These are phyloP conservation scores for Tulasnella sp. DNA, from an alignment of 768 basidiomycete genomes.

Conservation along the genomic window DNA sequence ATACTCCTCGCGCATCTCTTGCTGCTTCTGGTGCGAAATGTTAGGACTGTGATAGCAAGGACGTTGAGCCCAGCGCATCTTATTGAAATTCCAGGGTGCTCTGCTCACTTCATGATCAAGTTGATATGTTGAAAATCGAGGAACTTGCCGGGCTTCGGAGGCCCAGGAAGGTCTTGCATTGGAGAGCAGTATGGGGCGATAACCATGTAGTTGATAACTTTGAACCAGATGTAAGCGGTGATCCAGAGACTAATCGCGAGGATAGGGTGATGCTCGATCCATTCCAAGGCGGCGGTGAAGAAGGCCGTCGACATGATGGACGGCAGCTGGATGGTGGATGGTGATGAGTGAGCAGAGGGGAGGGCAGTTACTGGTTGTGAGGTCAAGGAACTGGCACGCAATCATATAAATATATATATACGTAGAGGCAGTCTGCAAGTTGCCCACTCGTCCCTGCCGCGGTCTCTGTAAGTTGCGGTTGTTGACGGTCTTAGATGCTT, in stretches of 20 bases:
- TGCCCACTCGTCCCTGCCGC: background rate
- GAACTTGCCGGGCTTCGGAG: constrained; percentile 35
- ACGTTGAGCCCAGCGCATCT: background rate
- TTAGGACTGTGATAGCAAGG: background rate
- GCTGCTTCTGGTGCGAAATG: constrained; percentile 5
- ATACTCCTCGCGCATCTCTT: constrained; percentile 40
- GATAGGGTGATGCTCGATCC: background rate
- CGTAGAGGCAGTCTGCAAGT: background rate
- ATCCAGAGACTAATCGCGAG: background rate
- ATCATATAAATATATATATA: background rate
- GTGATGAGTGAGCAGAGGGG: background rate
- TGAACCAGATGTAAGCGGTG: background rate
- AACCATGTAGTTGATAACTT: constrained; percentile 20
- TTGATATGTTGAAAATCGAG: constrained; percentile 46
- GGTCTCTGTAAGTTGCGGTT: background rate
- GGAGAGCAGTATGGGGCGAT: constrained; percentile 38
- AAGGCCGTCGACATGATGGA: background rate
- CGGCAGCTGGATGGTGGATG: background rate
- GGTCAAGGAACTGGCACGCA: no score
- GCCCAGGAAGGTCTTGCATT: constrained; percentile 48
- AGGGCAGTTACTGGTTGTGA: background rate
- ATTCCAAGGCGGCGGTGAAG: background rate
- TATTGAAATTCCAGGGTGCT: constrained; percentile 32
- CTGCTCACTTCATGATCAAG: constrained; percentile 41
- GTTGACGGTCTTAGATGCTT: constrained; percentile 1